Percentiles rank a stretch among this genome's conserved stretches.
These are phyloP conservation scores for Citrus sp. DNA, from an alignment of 345 rosid species.

Conservation along the genomic window DNA sequence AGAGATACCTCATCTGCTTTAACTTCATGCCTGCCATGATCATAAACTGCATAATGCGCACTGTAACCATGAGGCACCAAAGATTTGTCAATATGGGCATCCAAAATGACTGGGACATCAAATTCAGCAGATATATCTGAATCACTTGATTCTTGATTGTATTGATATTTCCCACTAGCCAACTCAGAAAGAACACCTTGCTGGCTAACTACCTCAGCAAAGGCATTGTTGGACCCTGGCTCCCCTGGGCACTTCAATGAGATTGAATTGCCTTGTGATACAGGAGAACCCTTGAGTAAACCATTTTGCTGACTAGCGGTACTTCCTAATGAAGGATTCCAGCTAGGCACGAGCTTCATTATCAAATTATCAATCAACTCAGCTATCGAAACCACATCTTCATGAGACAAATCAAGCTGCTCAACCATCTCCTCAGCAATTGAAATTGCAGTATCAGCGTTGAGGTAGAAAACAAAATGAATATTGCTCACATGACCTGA, in stretches of 20 bases:
- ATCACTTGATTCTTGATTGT: conserved; percentile 31
- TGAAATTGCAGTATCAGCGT: conserved; percentile 68
- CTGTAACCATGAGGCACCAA: conserved; percentile 26
- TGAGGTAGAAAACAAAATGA: conserved; percentile 64
- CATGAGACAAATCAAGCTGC: conserved; percentile 58
- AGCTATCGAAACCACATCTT: conserved; percentile 58
- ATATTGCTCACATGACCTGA: conserved; percentile 52
- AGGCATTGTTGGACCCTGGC: background rate
- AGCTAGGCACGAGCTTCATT: conserved; percentile 40
- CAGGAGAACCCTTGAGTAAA: conserved; percentile 9
- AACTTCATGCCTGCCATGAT: conserved; percentile 15
- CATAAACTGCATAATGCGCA: conserved; percentile 14
- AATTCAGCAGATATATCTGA: conserved; percentile 55
- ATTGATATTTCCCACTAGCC: conserved; percentile 17
- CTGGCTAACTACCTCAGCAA: conserved; percentile 1
- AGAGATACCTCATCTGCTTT: background rate
- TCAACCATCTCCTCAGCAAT: conserved; percentile 90
- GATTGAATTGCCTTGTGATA: background rate
- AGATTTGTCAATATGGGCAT: conserved; percentile 19
- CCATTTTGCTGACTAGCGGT: conserved; percentile 20
- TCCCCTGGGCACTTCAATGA: background rate
- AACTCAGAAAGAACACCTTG: conserved; percentile 15
- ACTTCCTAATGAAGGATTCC: conserved; percentile 25
- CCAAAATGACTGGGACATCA: conserved; percentile 23
- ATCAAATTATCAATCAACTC: conserved; percentile 73